Base-by-base conservation (phyloP, 169 alveolate species). In the Pseudocohnilembus persalinus region DNA sequence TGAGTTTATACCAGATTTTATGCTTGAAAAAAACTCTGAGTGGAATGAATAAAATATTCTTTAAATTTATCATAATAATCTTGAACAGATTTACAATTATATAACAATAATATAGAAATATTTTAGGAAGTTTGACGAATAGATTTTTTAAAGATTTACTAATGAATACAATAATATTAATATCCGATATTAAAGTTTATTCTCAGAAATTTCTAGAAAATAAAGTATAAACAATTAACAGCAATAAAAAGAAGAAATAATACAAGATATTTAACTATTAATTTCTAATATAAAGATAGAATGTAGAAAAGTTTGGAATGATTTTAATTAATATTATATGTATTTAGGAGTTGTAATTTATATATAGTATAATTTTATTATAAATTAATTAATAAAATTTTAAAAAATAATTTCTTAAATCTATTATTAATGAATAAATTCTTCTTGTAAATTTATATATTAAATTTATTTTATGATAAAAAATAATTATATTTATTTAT, bases 1-100 rank as follows among this genome's bases (percentile, higher is more conserved):
- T 4, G 29, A 34, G 25, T 76, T 82, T 1, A 89, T 89, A 24
- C 31, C 29, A 0, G 82, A 84, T 29, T 79, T 79, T 20, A 4
- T 49, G 26, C 20, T 49, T 4, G 20, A 49, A 20, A 20, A 49
- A 49, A 11, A 49, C 4, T 49, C 68, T 49, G 68, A 4, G n/a
- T n/a, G n/a, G n/a, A n/a, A n/a, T n/a, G n/a, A n/a, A 49, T 4
- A 4, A 11, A 11, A 49, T 11, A 49, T 49, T 49, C 26, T 20
- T 49, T 49, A 4, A 4, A 4, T 11, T 11, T 20, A 49, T 49
- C 20, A 49, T 4, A 49, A 49, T 11, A 49, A 49, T 49, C 20
- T 49, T 11, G 68, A 49, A 49, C 68, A 49, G 20, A 49, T 49
- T 49, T 49, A 11, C 68, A 20, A 49, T 11, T 49, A 49, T 49